These are phyloP conservation scores for Auriscalpium microsporum DNA, from an alignment of 768 basidiomycete genomes.

Conservation along the genomic window DNA sequence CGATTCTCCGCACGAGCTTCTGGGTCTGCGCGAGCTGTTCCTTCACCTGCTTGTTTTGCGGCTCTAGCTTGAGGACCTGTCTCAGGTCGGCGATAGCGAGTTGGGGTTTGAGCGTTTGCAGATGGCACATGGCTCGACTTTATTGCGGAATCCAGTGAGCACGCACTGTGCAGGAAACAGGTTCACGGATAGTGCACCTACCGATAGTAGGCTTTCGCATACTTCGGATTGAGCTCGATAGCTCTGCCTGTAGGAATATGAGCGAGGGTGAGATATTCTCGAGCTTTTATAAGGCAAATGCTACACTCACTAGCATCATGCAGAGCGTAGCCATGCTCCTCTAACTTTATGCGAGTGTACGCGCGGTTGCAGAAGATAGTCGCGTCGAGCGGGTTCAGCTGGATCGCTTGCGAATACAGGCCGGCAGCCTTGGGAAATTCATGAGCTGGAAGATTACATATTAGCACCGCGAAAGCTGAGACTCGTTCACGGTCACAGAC, in stretches of 20 bases:
- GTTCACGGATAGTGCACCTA: slow-evolving; percentile 23
- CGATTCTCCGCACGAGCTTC: slow-evolving; percentile 82
- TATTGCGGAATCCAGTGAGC: slow-evolving; percentile 1
- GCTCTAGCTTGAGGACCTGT: slow-evolving; percentile 76
- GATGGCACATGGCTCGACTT: slow-evolving; percentile 83
- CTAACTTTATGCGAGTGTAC: slow-evolving; percentile 83
- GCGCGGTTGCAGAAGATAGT: slow-evolving; percentile 95
- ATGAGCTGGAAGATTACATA: slow-evolving; percentile 34
- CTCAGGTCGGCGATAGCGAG: slow-evolving; percentile 83
- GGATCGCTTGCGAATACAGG: slow-evolving; percentile 79
- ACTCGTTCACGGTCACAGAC: slow-evolving; percentile 16
- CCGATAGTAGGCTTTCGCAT: slow-evolving; percentile 88
- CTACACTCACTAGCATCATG: slow-evolving; percentile 67
- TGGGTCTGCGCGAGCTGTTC: slow-evolving; percentile 80
- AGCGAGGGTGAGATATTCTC: background rate
- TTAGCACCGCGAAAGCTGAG: background rate
- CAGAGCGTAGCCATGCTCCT: slow-evolving; percentile 91
- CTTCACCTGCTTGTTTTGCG: slow-evolving; percentile 73
- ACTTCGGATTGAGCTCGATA: slow-evolving; percentile 79
- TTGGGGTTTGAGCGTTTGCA: slow-evolving; percentile 85
- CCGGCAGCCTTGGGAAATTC: slow-evolving; percentile 70
- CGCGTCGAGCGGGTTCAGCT: slow-evolving; percentile 79
- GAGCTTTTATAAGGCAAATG: background rate
- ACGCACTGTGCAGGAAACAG: background rate
- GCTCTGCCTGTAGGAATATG: slow-evolving; percentile 51